A percentile compares a stretch with the other conserved stretches of the same genome.
These are phyloP conservation scores for Antitrichia curtipendula DNA, from an alignment of 225 moss, liverwort and hornwort genomes.

Conservation along the genomic window DNA sequence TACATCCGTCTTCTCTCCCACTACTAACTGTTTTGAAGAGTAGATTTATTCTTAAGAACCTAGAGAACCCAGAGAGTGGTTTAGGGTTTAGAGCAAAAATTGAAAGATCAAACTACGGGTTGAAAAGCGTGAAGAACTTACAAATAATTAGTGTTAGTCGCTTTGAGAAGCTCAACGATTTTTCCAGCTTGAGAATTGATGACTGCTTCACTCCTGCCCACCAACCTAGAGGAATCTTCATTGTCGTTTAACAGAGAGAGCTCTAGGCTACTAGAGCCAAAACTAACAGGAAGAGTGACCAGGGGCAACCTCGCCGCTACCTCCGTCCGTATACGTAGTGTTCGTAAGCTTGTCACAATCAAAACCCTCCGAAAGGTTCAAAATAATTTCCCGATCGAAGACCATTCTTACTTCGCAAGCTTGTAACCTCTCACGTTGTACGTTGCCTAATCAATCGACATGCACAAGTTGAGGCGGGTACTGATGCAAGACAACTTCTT, in stretches of 20 bases:
- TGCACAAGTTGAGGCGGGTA: neutral
- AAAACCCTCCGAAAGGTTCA: neutral
- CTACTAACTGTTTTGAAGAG: neutral
- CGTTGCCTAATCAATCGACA: neutral
- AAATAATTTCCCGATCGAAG: neutral
- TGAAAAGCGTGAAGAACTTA: slow-evolving; percentile 12
- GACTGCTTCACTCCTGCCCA: slow-evolving; percentile 25
- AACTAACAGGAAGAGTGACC: slow-evolving; percentile 54
- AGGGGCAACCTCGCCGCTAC: slow-evolving; percentile 64
- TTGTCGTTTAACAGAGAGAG: slow-evolving; percentile 54
- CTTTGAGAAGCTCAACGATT: slow-evolving; percentile 75
- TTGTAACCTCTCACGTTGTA: neutral
- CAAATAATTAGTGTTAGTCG: slow-evolving; percentile 79
- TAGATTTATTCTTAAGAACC: neutral
- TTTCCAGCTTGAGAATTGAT: slow-evolving; percentile 50
- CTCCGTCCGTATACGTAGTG: slow-evolving; percentile 76
- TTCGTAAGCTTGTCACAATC: slow-evolving; percentile 61
- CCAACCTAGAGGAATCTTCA: slow-evolving; percentile 23
- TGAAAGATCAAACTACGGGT: neutral
- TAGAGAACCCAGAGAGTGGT: no score
- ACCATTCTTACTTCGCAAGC: neutral
- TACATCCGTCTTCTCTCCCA: neutral
- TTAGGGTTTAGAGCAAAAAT: no score
- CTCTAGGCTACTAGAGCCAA: slow-evolving; percentile 51
- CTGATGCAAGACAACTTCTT: neutral